Evolutionary conservation across 1,139 yeast species (phyloP).

Genomic region (Geotrichum carabidarum): DNA sequence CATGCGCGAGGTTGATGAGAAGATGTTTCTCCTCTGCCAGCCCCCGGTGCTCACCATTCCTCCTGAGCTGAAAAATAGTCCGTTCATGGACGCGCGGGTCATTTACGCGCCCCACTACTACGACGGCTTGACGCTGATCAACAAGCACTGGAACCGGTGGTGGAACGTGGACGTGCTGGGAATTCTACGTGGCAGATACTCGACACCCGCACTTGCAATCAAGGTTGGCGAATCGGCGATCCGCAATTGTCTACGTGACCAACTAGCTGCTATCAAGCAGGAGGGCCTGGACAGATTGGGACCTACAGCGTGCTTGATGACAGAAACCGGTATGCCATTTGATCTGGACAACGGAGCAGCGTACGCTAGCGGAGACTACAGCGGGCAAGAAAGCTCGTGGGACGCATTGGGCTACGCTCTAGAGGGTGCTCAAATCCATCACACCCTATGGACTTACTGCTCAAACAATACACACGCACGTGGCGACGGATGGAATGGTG

Average conservation of each 20-base stretch:
- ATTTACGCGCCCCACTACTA: slow-evolving; percentile 79
- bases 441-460: slow-evolving; percentile 83
- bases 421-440: slow-evolving; percentile 66
- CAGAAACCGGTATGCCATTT: slow-evolving; percentile 94
- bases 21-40: slow-evolving; percentile 59
- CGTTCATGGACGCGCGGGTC: slow-evolving; percentile 17
- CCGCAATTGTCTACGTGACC: slow-evolving; percentile 62
- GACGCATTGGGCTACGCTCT: slow-evolving; percentile 78
- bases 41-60: slow-evolving; percentile 80
- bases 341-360: slow-evolving; percentile 83
- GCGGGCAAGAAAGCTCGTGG: slow-evolving; percentile 73
- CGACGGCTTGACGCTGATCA: slow-evolving; percentile 88
- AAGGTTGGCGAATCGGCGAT: slow-evolving; percentile 77
- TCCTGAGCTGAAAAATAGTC: slow-evolving; percentile 53
- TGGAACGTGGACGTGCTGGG: slow-evolving; percentile 84
- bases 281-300: slow-evolving; percentile 49
- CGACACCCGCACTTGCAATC: slow-evolving; percentile 64
- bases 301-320: slow-evolving; percentile 51
- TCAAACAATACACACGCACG: slow-evolving; percentile 64
- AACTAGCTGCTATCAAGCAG: slow-evolving; percentile 55
- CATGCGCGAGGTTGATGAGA: slow-evolving; percentile 34
- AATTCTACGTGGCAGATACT: slow-evolving; percentile 71
- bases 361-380: slow-evolving; percentile 56
- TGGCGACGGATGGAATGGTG: slow-evolving; percentile 93
- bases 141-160: slow-evolving; percentile 59